Percentiles rank a stretch among this genome's conserved stretches.
Evolutionary conservation across 2,329 filamentous ascomycete genomes (phyloP).

Genomic region (Aspergillus pseudotamarii): DNA sequence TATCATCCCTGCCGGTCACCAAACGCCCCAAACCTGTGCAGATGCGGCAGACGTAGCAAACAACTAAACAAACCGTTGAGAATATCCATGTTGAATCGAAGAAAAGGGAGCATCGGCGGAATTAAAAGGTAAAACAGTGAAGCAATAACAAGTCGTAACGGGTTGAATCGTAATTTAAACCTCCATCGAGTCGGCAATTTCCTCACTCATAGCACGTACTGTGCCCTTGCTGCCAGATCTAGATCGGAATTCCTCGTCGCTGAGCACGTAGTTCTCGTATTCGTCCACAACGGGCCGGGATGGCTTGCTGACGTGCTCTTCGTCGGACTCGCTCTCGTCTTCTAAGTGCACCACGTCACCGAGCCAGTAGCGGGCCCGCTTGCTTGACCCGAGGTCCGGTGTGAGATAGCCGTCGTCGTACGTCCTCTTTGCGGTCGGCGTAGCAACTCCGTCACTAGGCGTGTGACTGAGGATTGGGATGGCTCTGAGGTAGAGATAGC

Average conservation of each 20-base stretch:
- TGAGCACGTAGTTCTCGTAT: constrained; percentile 47
- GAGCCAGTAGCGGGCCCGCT: constrained; percentile 87
- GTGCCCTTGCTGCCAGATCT: constrained; percentile 46
- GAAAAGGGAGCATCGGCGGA: constrained; percentile 16
- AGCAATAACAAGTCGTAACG: constrained; percentile 14
- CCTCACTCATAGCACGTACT: constrained; percentile 56
- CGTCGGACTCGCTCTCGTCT: constrained; percentile 46
- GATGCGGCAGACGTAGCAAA: constrained; percentile 27
- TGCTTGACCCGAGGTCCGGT: constrained; percentile 64
- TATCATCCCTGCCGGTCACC: constrained; percentile 15
- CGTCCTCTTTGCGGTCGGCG: constrained; percentile 49
- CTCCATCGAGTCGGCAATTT: constrained; percentile 57
- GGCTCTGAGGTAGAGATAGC: constrained; percentile 90
- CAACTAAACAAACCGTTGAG: constrained; percentile 9
- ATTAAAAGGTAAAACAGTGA: constrained; percentile 16
- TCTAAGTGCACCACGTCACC: constrained; percentile 62
- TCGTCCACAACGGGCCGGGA: constrained; percentile 40
- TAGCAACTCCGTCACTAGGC: constrained; percentile 53
- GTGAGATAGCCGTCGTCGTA: constrained; percentile 54
- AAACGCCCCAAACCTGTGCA: constrained; percentile 24
- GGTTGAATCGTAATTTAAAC: constrained; percentile 38
- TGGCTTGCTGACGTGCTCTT: constrained; percentile 29
- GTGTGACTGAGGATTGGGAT: constrained; percentile 71
- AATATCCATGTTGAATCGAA: constrained; percentile 15
- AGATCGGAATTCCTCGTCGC: constrained; percentile 46